Evolutionary conservation across 2,329 filamentous ascomycete genomes (phyloP).

Genomic region (Paraconiothyrium brasiliense): DNA sequence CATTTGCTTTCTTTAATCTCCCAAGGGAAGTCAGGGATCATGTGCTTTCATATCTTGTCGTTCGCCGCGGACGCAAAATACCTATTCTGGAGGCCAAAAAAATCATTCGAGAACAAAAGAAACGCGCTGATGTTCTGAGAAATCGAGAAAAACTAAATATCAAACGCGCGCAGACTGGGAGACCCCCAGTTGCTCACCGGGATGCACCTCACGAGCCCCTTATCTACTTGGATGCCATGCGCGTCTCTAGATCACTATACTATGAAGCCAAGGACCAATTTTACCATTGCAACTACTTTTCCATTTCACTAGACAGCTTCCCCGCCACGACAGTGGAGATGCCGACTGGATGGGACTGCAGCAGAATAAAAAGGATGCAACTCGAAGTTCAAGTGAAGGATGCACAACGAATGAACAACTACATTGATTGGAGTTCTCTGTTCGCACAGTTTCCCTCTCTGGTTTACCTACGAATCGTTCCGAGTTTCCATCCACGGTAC

Average conservation of each 20-base stretch:
- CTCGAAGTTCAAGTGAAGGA: constrained; percentile 43
- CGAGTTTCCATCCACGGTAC: constrained; percentile 38
- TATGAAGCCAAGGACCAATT: constrained; percentile 37
- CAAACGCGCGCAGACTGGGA: constrained; percentile 32
- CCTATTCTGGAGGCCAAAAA: constrained; percentile 36
- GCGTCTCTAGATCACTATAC: constrained; percentile 32
- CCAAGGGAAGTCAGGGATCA: constrained; percentile 42
- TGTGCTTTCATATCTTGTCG: constrained; percentile 40
- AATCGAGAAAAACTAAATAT: constrained; percentile 36
- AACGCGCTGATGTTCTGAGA: constrained; percentile 29
- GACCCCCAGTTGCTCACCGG: constrained; percentile 29
- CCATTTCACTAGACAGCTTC: constrained; percentile 38
- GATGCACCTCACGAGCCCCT: constrained; percentile 26
- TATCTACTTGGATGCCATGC: constrained; percentile 34
- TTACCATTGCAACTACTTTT: constrained; percentile 42
- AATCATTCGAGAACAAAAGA: constrained; percentile 38
- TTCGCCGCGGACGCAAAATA: constrained; percentile 22
- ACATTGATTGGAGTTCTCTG: constrained; percentile 41
- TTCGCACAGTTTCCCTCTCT: constrained; percentile 34
- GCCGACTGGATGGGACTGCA: constrained; percentile 37
- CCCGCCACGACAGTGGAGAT: constrained; percentile 31
- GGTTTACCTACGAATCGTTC: constrained; percentile 36
- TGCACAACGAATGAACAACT: constrained; percentile 42
- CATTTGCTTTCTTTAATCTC: constrained; percentile 40
- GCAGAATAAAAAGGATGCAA: constrained; percentile 35